A percentile compares a stretch with the other conserved stretches of the same genome.
Evolutionary conservation across 768 basidiomycete species (phyloP).

Genomic region (Pisolithus tinctorius): DNA sequence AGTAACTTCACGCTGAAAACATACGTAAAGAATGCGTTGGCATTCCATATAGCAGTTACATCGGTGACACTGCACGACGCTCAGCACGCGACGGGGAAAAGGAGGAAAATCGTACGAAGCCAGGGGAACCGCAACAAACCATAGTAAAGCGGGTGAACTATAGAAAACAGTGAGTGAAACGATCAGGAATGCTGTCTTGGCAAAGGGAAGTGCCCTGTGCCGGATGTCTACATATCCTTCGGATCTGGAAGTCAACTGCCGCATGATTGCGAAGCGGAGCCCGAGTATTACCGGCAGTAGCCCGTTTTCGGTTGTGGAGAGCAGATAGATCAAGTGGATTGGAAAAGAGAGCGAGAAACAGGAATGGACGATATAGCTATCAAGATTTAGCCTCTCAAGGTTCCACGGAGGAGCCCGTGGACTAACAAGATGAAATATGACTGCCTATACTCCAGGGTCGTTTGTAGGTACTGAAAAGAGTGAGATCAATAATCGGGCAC

Average conservation of each 20-base stretch:
- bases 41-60: constrained; percentile 85
- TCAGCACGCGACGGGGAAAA: constrained; percentile 4
- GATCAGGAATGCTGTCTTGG: constrained; percentile 29
- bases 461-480: constrained; percentile 65
- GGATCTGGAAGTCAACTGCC: constrained; percentile 12
- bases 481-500: constrained; percentile 1
- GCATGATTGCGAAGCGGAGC: constrained; percentile 43
- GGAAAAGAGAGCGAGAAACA: constrained; percentile 75
- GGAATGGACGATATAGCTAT: constrained; percentile 84
- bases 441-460: constrained; percentile 68
- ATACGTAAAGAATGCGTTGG: constrained; percentile 89
- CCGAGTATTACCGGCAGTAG: constrained; percentile 42
- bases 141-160: constrained; percentile 59
- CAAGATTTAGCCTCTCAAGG: not conserved
- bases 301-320: constrained; percentile 41
- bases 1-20: constrained; percentile 73
- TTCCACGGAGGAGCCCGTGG: not conserved
- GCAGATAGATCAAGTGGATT: constrained; percentile 67
- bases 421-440: constrained; percentile 86
- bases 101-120: constrained; percentile 50
- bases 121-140: constrained; percentile 68
- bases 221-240: constrained; percentile 11
- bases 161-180: constrained; percentile 35
- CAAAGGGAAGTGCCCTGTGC: constrained; percentile 16
- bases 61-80: constrained; percentile 57